phyloP scores from a whole-genome alignment of 345 rosid species.

The Firmiana major region DNA sequence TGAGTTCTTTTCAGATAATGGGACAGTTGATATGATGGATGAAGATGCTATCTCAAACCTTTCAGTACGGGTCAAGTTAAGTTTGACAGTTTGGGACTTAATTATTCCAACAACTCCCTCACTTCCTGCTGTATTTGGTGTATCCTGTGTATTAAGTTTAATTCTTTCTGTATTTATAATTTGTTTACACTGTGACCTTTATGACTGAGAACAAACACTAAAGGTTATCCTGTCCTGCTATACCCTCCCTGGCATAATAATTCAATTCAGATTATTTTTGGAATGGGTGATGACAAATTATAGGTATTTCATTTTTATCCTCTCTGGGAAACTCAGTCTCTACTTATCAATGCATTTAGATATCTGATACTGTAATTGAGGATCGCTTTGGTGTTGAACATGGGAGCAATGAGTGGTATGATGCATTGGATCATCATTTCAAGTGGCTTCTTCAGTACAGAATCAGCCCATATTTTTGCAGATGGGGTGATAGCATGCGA shows the following conservation, averaged over 20 bases:
- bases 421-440: constrained; percentile 73
- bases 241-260: neutral
- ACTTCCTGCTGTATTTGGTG: constrained; percentile 94
- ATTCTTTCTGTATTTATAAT: neutral
- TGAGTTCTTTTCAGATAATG: constrained; percentile 78
- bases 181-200: neutral
- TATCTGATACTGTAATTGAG: constrained; percentile 95
- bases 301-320: neutral
- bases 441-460: constrained; percentile 93
- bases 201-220: constrained; percentile 2
- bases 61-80: constrained; percentile 69
- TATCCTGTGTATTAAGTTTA: constrained; percentile 41
- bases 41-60: constrained; percentile 89
- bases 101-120: constrained; percentile 85
- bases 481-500: constrained; percentile 95
- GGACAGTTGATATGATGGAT: constrained; percentile 78
- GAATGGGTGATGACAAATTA: neutral
- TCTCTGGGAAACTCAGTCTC: neutral
- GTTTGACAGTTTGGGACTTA: constrained; percentile 94
- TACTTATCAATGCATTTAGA: constrained; percentile 37
- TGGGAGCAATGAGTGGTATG: constrained; percentile 84
- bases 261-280: neutral
- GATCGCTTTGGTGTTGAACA: constrained; percentile 88
- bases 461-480: constrained; percentile 92
- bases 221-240: neutral